Base-by-base conservation (phyloP, 768 basidiomycete species). In the Lactarius psammicola region DNA sequence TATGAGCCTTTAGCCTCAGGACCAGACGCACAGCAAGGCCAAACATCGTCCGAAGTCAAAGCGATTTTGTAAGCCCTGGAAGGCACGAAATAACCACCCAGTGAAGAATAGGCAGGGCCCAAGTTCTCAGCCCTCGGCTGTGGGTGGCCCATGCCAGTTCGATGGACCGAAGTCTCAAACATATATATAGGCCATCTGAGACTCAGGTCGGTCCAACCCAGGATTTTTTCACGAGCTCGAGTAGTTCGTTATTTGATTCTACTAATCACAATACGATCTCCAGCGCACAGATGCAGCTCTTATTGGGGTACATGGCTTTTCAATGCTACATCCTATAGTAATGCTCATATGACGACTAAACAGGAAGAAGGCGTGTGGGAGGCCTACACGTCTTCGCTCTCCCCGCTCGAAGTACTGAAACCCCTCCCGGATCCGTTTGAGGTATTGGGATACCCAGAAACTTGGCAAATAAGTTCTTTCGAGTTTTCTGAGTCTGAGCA, bases 401-500 rank as follows among this genome's bases (percentile, higher is more conserved):
- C 42, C 3, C 26, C 42, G 11, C 53, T 46, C 10, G 44, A 3
- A 17, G 17, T 2, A 0, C 7, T 30, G 46, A 63, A 38, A 31
- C 17, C 18, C 1, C 26, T 38, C 36, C 9, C 23, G 26, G 10
- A 31, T 23, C 26, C 8, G 20, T 30, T 46, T 15, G 33, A 46
- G 20, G 13, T 42, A 5, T 15, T 28, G 0, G 20, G 18, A 13
- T 20, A 13, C 28, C 23, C 33, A 17, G 20, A 23, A 10, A 30
- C 54, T 34, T 40, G 20, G 59, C 31, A 33, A 9, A 38, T 2
- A 26, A 59, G 40, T n/a, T 15, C 18, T 11, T 31, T 44, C 9
- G 64, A 56, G n/a, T n/a, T n/a, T n/a, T n/a, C n/a, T n/a, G n/a
- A n/a, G 18, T 64, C 64, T 3, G 64, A 64, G 6, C 42, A 23